phyloP scores from a whole-genome alignment of 768 basidiomycete species.

The Tylopilus vinaceipallidus region DNA sequence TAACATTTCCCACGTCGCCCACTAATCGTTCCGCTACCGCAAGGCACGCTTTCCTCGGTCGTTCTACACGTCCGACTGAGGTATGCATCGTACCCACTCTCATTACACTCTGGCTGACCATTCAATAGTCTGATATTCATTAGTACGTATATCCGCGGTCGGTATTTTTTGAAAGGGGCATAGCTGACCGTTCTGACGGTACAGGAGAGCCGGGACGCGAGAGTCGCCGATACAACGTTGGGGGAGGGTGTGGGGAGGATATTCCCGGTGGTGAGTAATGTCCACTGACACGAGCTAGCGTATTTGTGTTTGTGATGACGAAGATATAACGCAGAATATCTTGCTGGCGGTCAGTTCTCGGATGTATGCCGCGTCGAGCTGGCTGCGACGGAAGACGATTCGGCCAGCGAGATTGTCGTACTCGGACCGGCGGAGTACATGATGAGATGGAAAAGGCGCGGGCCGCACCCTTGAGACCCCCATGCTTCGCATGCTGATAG shows the following conservation, averaged over 20 bases:
- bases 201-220: conserved; percentile 45
- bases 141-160: conserved; percentile 45
- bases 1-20: no score
- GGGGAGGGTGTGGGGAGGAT: conserved; percentile 42
- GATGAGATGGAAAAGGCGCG: conserved; percentile 65
- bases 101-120: no score
- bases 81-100: no score
- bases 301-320: no score
- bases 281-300: background rate
- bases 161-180: background rate
- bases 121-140: conserved; percentile 44
- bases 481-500: background rate
- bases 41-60: no score
- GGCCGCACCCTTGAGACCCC: background rate
- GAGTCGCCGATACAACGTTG: conserved; percentile 51
- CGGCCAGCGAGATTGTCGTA: conserved; percentile 33
- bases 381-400: conserved; percentile 39
- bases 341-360: conserved; percentile 63
- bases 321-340: conserved; percentile 45
- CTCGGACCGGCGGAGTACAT: conserved; percentile 57
- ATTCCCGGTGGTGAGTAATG: conserved; percentile 45
- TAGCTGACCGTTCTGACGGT: background rate
- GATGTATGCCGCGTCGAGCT: conserved; percentile 54
- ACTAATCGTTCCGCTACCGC: no score
- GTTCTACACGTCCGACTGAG: no score